Conservation (phyloP, 176 grass and related monocot species). For the Rhynchospora pubera region DNA sequence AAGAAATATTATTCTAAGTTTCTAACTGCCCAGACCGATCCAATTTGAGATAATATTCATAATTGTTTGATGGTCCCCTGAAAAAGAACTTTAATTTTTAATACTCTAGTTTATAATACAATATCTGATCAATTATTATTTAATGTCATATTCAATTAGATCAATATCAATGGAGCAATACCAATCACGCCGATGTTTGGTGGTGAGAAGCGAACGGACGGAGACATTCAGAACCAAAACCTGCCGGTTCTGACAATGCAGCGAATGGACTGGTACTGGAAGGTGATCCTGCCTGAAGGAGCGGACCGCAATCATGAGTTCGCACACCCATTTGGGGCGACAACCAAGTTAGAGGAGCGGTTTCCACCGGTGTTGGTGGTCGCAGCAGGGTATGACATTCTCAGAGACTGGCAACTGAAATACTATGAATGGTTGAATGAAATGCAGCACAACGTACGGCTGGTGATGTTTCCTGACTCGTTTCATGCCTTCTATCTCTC, state of each 20-base stretch:
- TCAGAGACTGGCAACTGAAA: conserved; percentile 60
- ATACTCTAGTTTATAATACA: too few relatives aligned
- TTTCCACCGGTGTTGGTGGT: conserved; percentile 47
- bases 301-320: conserved; percentile 10
- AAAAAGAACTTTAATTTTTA: too few relatives aligned
- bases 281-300: conserved; percentile 22
- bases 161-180: too few relatives aligned
- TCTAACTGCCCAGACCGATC: too few relatives aligned
- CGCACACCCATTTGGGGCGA: background rate
- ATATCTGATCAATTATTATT: too few relatives aligned
- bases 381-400: conserved; percentile 55
- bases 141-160: too few relatives aligned
- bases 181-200: conserved; percentile 32
- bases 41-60: too few relatives aligned
- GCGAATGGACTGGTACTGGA: conserved; percentile 22
- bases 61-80: too few relatives aligned
- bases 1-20: too few relatives aligned
- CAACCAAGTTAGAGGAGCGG: background rate
- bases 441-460: conserved; percentile 24
- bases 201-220: conserved; percentile 22
- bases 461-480: conserved; percentile 59
- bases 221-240: background rate
- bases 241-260: background rate
- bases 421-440: conserved; percentile 42
- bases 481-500: conserved; percentile 85